These are phyloP conservation scores for Dactylellina haptotyla DNA, from an alignment of 2,329 filamentous ascomycete species.

Conservation along the genomic window DNA sequence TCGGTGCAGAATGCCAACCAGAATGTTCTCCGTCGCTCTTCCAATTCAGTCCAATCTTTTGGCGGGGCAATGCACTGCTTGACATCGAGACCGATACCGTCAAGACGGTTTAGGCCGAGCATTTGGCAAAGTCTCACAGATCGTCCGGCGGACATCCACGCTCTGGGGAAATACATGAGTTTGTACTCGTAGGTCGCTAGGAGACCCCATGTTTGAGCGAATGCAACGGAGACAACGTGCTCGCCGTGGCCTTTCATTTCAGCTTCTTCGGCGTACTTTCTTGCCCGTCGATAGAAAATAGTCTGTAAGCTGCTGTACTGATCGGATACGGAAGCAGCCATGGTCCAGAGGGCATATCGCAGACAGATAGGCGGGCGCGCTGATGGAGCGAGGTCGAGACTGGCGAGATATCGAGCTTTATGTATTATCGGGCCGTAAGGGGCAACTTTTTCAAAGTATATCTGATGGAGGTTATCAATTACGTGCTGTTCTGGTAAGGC, in stretches of 20 bases:
- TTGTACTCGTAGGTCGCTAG: constrained; percentile 91
- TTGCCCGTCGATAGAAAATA: constrained; percentile 86
- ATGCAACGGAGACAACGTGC: constrained; percentile 82
- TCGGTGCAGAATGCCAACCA: constrained; percentile 94
- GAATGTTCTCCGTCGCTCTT: constrained; percentile 90
- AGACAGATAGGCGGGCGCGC: constrained; percentile 87
- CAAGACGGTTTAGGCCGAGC: constrained; percentile 89
- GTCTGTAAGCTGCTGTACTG: constrained; percentile 83
- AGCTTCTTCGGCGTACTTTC: constrained; percentile 89
- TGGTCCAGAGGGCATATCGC: constrained; percentile 95
- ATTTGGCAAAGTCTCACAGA: constrained; percentile 85
- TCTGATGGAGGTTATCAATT: constrained; percentile 84
- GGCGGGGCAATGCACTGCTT: constrained; percentile 89
- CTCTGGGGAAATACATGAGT: constrained; percentile 95
- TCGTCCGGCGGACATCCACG: constrained; percentile 90
- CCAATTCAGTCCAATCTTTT: constrained; percentile 91
- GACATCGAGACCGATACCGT: constrained; percentile 83
- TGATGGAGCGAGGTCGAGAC: constrained; percentile 86
- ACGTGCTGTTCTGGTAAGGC: constrained; percentile 79
- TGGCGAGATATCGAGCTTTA: constrained; percentile 83
- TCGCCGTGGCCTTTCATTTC: constrained; percentile 94
- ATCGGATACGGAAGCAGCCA: constrained; percentile 84
- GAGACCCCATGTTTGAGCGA: constrained; percentile 85
- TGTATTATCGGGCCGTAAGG: constrained; percentile 89
- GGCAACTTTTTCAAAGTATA: constrained; percentile 92